phyloP scores from a whole-genome alignment of 2,329 filamentous ascomycete species.

The Alternaria postmessia region DNA sequence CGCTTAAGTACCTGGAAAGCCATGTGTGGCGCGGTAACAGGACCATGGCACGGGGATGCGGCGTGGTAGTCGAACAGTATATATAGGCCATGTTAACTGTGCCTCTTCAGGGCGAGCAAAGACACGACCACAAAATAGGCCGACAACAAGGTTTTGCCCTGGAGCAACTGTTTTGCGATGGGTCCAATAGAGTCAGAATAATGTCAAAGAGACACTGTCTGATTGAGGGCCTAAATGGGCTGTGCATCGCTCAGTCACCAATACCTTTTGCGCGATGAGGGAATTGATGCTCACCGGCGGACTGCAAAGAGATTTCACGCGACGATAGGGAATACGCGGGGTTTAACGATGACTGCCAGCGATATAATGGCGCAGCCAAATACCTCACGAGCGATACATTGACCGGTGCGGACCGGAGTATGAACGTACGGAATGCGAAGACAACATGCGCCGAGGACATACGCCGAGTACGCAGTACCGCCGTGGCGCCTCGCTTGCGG shows the following conservation, averaged over 20 bases:
- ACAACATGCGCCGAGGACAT: neutral
- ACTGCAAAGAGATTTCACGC: neutral
- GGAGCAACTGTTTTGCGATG: neutral
- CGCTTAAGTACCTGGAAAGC: conserved; percentile 11
- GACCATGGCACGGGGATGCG: conserved; percentile 2
- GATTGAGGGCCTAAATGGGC: conserved; percentile 13
- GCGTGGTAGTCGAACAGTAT: conserved; percentile 6
- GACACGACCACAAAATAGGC: neutral
- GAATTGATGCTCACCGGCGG: conserved; percentile 14
- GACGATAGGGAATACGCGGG: neutral
- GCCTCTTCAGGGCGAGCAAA: conserved; percentile 2
- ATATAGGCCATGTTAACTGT: conserved; percentile 3
- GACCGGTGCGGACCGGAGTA: conserved; percentile 8
- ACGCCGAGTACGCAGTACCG: neutral
- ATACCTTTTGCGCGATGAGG: neutral
- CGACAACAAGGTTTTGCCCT: conserved; percentile 3
- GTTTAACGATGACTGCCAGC: neutral
- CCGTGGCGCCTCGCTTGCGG: neutral
- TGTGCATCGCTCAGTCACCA: conserved; percentile 11
- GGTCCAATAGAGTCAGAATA: neutral
- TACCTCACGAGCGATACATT: neutral
- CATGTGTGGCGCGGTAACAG: conserved; percentile 9
- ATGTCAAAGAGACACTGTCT: conserved; percentile 11
- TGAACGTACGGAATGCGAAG: neutral
- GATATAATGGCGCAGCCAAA: neutral